Conservation (phyloP, 106 monocot species). For the Dioscorea dumetorum region DNA sequence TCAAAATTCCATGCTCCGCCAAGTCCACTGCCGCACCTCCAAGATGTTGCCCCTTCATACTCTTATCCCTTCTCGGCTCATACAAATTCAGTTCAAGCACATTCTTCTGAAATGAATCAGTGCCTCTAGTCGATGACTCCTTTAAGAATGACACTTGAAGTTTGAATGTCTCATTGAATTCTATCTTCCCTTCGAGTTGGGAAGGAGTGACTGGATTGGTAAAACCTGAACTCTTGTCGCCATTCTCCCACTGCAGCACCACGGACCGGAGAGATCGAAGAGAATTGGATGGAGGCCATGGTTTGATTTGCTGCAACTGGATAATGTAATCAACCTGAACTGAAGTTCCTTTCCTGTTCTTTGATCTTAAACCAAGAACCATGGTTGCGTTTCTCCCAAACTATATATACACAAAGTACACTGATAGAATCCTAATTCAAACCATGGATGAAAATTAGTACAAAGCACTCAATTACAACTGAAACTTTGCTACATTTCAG, state of each 20-base stretch:
- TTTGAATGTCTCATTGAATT: constrained; percentile 73
- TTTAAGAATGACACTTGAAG: constrained; percentile 46
- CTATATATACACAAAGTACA: too few relatives aligned
- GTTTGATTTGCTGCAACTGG: constrained; percentile 78
- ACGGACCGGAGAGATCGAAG: constrained; percentile 58
- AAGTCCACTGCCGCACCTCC: constrained; percentile 62
- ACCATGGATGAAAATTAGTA: background rate
- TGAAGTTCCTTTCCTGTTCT: constrained; percentile 40
- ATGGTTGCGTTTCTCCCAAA: constrained; percentile 14
- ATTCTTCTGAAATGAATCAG: constrained; percentile 46
- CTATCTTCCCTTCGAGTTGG: constrained; percentile 46
- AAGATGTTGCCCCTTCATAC: constrained; percentile 48
- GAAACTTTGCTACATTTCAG: background rate
- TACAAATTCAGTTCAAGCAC: constrained; percentile 64
- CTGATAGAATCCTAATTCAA: background rate
- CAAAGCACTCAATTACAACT: background rate
- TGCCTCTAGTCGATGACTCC: constrained; percentile 24
- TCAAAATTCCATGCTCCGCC: constrained; percentile 55
- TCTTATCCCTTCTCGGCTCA: constrained; percentile 53
- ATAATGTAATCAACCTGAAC: constrained; percentile 60
- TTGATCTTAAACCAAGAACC: constrained; percentile 68
- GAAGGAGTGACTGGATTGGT: constrained; percentile 36
- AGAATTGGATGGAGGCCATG: constrained; percentile 88
- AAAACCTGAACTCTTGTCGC: constrained; percentile 38
- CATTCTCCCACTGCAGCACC: constrained; percentile 78